Evolutionary conservation across 1,139 yeast genomes (phyloP), one percentile per base, ranked within the genome.

Genomic region (Yamadazyma dendronema): DNA sequence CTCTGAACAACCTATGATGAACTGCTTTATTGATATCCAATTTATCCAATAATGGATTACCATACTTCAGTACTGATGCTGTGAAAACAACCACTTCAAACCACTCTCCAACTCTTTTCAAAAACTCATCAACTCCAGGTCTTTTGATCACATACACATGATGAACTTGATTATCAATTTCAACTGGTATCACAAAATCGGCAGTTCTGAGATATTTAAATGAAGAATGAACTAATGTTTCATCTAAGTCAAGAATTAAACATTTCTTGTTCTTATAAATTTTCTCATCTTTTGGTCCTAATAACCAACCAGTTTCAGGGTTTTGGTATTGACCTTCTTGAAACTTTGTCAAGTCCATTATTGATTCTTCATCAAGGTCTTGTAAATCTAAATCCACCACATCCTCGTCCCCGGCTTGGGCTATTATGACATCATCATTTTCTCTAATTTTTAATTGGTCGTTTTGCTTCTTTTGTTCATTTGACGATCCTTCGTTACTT

Each of bases 11-110:
- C 40, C 99, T 74, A 62, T 92, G 97, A 61, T 92, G 97, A 23
- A 92, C 79, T 2, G 85, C 71, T 37, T 78, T 70, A 55, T 78
- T 72, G 15, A 76, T 60, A 56, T 94, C 99, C 52, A 92, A 70
- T 52, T 85, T 88, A 62, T 94, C 95, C 46, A 92, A 72, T 45
- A 92, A 70, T 6, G 99, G 98, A 58, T 92, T 96, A 30, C 98
- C 98, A 56, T 92, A 92, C 56, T 95, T 81, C 51, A 92, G 78
- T 13, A 92, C 97, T 28, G 95, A 84, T 3, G 98, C 98, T 0
- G 99, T 92, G 59, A 92, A 92, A 4, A 92, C 96, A 26, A 94
- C 98, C 42, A 92, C 95, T 62, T 92, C 99, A 57, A 74, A 92
- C 56, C 90, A 62, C 57, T 87, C 74, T 17, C 97, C 96, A 33